Evolutionary conservation across 2,329 filamentous ascomycete species (phyloP), one percentile per base, ranked within the genome.

Genomic region (Trichoderma koningiopsis): DNA sequence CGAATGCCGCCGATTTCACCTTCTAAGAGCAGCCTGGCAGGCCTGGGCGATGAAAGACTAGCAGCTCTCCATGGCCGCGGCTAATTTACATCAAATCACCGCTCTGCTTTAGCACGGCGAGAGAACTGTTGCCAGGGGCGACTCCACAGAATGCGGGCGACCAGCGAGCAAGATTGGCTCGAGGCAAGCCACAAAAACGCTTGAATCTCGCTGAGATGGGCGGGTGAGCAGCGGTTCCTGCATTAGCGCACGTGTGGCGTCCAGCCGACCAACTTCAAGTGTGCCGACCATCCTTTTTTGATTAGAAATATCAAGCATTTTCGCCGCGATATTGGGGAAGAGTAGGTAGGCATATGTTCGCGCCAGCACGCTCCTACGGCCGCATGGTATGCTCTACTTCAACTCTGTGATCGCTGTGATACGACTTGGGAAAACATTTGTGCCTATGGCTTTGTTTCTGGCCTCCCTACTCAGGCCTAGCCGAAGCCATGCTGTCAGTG

Each of bases 161-260:
- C 55, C 22, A 57, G 16, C 24, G 56, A 67, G 55, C 37, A 47
- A 53, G 43, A 68, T 60, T 68, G 66, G 65, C 19, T 43, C 53
- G 33, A 47, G 53, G 33, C 40, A 62, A 68, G 27, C 55, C 55
- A 68, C 64, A 63, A 27, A 43, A 60, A 47, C 14, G 33, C 47
- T 35, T 37, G 56, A 57, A 57, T 49, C 59, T 58, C 61, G 40
- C 24, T 43, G 29, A 58, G 49, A 61, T 43, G 72, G 57, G 61
- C 65, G 53, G 70, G 68, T 68, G 69, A 66, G 60, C 22, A 56
- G 72, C 71, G 71, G 73, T 73, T 72, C 72, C 72, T 73, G 72
- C 72, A 72, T 71, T 72, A 73, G 72, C 70, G 70, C 63, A 29
- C 24, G 40, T 35, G 31, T 47, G 65, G 68, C 61, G 68, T 40